Base-by-base conservation (phyloP, 129 eudicot genomes). In the Flaveria trinervia region DNA sequence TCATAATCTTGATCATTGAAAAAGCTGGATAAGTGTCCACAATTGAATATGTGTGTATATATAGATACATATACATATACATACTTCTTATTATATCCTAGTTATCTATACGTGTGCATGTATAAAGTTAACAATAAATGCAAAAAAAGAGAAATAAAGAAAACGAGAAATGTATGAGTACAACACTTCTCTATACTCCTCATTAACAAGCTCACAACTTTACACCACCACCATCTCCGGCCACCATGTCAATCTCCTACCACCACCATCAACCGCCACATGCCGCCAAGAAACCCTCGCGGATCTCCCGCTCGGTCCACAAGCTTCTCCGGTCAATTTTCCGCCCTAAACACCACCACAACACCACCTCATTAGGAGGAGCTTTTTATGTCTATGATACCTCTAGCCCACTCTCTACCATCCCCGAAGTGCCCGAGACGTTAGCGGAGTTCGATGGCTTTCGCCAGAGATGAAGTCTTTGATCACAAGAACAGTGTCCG, bases 111-210 rank as follows among this genome's bases (percentile, higher is more conserved):
- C 41, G 41, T 36, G 41, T 36, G 41, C 26, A 0, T 5, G 41
- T 61, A 26, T 52, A 75, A 79, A 71, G 82, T 79, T 52, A 79
- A 75, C 82, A 64, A 39, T 60, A 69, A 55, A 55, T 67, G 13
- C 71, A 69, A 69, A 60, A 60, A 74, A 20, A 41, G 9, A 68
- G 18, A 49, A 18, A 49, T 1, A 2, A 45, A 45, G 49, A 6
- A 64, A 64, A 41, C 78, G 51, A 71, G 84, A 73, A 23, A 25
- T 87, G 7, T 89, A 93, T 92, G 97, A 89, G 28, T 87, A 88
- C 50, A 96, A 84, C 1, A 89, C 89, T 76, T 84, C 96, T 11
- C 86, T 91, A 39, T 94, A 94, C 82, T 96, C 88, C 76, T 91
- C 99, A 15, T 64, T 64, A 64, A 22, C 86, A 96, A 91, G 82